These are phyloP conservation scores for Hymenotorrendiella dingleyae DNA, from an alignment of 2,329 filamentous ascomycete species.

Conservation along the genomic window DNA sequence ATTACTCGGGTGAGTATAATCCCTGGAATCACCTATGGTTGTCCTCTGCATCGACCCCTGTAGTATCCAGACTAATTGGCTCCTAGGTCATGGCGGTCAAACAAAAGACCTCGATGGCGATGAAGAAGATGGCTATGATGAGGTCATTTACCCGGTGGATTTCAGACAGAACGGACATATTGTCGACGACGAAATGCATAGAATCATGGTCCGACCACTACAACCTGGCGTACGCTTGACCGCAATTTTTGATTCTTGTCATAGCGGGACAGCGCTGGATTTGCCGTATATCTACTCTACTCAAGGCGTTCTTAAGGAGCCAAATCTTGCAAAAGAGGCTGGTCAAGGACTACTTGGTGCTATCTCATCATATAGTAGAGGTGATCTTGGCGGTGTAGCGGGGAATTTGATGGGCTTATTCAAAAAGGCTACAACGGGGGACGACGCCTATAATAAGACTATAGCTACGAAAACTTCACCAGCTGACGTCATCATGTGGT, in stretches of 20 bases:
- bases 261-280: conserved; percentile 58
- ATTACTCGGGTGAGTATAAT: conserved; percentile 70
- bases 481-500: conserved; percentile 96
- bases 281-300: conserved; percentile 55
- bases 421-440: conserved; percentile 77
- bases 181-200: conserved; percentile 76
- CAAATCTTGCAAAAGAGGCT: conserved; percentile 31
- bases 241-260: conserved; percentile 62
- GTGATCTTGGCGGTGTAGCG: conserved; percentile 76
- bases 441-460: conserved; percentile 72
- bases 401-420: conserved; percentile 72
- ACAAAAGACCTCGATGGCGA: conserved; percentile 73
- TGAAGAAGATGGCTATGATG: conserved; percentile 74
- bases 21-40: too few species aligned
- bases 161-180: conserved; percentile 72
- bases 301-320: conserved; percentile 48
- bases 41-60: conserved; percentile 15
- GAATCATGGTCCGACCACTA: conserved; percentile 68
- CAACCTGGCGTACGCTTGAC: conserved; percentile 73
- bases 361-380: conserved; percentile 62
- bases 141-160: conserved; percentile 78
- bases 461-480: conserved; percentile 85
- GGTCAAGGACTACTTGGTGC: conserved; percentile 55
- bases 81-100: conserved; percentile 67
- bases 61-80: conserved; percentile 8